These are phyloP conservation scores for Blastocystis sp. DNA, from an alignment of 352 stramenopile species.

Conservation along the genomic window DNA sequence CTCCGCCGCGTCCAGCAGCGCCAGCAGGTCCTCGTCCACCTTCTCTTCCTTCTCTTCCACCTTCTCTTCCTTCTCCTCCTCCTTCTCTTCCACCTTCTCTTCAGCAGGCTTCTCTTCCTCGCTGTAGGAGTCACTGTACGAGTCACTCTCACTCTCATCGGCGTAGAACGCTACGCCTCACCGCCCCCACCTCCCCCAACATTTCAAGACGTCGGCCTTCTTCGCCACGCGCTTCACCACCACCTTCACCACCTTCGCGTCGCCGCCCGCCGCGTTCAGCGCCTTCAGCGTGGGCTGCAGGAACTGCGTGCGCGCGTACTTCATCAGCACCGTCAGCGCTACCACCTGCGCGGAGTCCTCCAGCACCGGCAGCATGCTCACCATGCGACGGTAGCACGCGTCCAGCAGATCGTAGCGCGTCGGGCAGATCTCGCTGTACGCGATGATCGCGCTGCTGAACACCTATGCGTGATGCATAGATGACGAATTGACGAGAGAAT, in stretches of 20 bases:
- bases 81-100: too few species aligned
- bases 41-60: neutral
- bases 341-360: constrained; percentile 82
- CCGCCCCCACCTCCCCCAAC: neutral
- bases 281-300: constrained; percentile 75
- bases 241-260: neutral
- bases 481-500: constrained; percentile 43
- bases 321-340: constrained; percentile 79
- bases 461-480: constrained; percentile 77
- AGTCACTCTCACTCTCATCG: neutral
- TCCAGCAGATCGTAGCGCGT: constrained; percentile 80
- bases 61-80: neutral
- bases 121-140: neutral
- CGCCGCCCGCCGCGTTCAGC: neutral
- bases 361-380: constrained; percentile 80
- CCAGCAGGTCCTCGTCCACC: constrained; percentile 80
- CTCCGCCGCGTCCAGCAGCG: constrained; percentile 80
- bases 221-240: neutral
- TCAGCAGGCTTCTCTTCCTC: neutral
- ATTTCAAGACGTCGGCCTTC: constrained; percentile 16
- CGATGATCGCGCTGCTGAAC: constrained; percentile 80
- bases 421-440: constrained; percentile 82
- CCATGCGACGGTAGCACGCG: constrained; percentile 79
- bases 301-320: constrained; percentile 82
- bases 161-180: constrained; percentile 24